Conservation (phyloP, 176 grass and related monocot species). For the Alloteropsis semialata region DNA sequence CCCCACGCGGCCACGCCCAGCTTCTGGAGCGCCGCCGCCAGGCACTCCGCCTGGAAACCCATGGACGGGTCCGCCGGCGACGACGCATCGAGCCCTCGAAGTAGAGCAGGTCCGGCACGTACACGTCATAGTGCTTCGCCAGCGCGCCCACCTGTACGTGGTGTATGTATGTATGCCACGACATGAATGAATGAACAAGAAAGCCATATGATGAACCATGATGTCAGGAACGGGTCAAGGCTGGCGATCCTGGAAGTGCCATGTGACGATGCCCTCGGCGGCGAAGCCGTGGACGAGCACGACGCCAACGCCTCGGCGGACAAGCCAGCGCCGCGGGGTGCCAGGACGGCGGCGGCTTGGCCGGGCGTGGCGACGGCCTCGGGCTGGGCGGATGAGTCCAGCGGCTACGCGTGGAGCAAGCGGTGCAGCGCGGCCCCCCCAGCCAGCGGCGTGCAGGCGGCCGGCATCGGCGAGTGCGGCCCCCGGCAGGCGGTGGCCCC, state of each 20-base stretch:
- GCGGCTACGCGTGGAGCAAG: too few relatives aligned
- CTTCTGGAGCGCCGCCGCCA: constrained; percentile 41
- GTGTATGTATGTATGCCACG: background rate
- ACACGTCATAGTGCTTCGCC: constrained; percentile 76
- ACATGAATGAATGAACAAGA: too few relatives aligned
- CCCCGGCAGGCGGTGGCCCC: too few relatives aligned
- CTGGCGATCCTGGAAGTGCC: constrained; percentile 70
- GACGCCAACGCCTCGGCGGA: too few relatives aligned
- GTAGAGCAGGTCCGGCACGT: constrained; percentile 93
- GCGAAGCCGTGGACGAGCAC: constrained; percentile 94
- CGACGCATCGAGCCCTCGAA: constrained; percentile 76
- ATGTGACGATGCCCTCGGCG: constrained; percentile 82
- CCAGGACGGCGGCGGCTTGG: too few relatives aligned
- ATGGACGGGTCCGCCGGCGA: constrained; percentile 53
- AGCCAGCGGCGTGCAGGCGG: too few relatives aligned
- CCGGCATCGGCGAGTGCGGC: too few relatives aligned
- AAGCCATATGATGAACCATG: too few relatives aligned
- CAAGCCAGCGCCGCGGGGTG: too few relatives aligned
- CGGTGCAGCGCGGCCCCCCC: too few relatives aligned
- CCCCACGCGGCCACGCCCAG: constrained; percentile 74
- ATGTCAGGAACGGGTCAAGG: background rate
- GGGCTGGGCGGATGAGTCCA: too few relatives aligned
- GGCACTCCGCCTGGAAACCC: constrained; percentile 69
- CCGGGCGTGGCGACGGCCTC: too few relatives aligned
- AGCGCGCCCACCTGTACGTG: constrained; percentile 38